Evolutionary conservation across 768 basidiomycete species (phyloP), one percentile per base, ranked within the genome.

Genomic region (Suillus alpinus): DNA sequence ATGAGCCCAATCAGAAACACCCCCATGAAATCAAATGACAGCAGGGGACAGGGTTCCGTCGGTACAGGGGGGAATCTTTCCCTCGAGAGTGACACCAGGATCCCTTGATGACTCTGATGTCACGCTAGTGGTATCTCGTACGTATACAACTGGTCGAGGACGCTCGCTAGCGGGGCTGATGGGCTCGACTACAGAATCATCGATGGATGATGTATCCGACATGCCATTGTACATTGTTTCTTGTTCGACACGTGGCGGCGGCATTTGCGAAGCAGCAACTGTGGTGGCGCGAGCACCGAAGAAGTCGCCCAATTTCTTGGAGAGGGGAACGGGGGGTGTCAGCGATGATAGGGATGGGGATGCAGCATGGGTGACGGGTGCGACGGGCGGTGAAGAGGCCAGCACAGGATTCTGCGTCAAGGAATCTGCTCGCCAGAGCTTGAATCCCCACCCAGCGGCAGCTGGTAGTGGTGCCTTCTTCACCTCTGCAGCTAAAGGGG

Each of bases 271-370:
- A 14, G 71, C 46, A 0, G 77, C 64, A 3, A 74, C 69, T 0
- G 73, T 74, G 14, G 85, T 86, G 56, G 61, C 68, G 61, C 86
- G 78, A 32, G 86, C 78, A 59, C 81, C 77, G 69, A 92, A 92
- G 71, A 92, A 85, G 9, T 86, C 86, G 4, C 88, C 88, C 47
- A 92, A 67, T 75, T 89, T 91, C 66, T 81, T 81, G 37, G 85
- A 73, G n/a, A 86, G 75, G 1, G 84, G 85, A 18, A 80, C 77
- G 26, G 76, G 66, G 59, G 78, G 68, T 34, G 68, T 65, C 56
- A 67, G 66, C 34, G 68, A 61, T 55, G 60, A 39, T 43, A 56
- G 53, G 57, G 70, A 50, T 56, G 76, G 62, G 43, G 67, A 63
- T 20, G 64, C 52, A 26, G 63, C 53, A 12, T 66, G 36, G 34